These are phyloP conservation scores for Coniella vitis DNA, from an alignment of 2,329 filamentous ascomycete species.

Conservation along the genomic window DNA sequence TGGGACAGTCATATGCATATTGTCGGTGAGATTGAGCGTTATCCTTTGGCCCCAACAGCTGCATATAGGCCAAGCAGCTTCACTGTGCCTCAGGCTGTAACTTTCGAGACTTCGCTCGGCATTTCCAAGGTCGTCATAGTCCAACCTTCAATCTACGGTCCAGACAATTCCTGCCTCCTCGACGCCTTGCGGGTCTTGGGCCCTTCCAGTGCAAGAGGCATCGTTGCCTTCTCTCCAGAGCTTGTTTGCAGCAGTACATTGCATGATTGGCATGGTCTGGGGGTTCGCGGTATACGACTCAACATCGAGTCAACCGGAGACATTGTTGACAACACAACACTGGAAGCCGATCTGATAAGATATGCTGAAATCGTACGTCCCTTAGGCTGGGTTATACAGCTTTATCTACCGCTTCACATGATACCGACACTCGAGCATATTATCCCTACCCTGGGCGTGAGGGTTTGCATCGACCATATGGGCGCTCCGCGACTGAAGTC, in stretches of 20 bases:
- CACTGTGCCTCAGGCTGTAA: slow-evolving; percentile 13
- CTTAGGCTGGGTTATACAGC: slow-evolving; percentile 24
- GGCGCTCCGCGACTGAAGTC: slow-evolving; percentile 17
- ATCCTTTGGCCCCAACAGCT: slow-evolving; percentile 11
- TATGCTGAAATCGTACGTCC: slow-evolving; percentile 22
- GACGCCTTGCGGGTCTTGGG: slow-evolving; percentile 22
- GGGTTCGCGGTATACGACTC: slow-evolving; percentile 25
- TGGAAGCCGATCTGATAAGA: slow-evolving; percentile 17
- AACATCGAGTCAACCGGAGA: slow-evolving; percentile 24
- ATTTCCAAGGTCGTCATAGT: slow-evolving; percentile 23
- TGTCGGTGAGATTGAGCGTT: slow-evolving; percentile 17
- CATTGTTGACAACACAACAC: slow-evolving; percentile 18
- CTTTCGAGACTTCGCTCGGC: slow-evolving; percentile 19
- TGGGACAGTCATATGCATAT: slow-evolving; percentile 26
- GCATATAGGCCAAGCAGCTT: slow-evolving; percentile 9
- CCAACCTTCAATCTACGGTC: slow-evolving; percentile 25
- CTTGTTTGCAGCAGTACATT: slow-evolving; percentile 19
- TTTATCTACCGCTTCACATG: slow-evolving; percentile 23
- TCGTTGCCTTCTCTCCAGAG: slow-evolving; percentile 24
- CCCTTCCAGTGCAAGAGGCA: slow-evolving; percentile 20
- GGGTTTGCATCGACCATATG: slow-evolving; percentile 23
- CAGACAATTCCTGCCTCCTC: slow-evolving; percentile 25
- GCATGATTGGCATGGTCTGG: slow-evolving; percentile 21
- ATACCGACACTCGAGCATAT: slow-evolving; percentile 19
- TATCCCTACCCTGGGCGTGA: slow-evolving; percentile 21